These are phyloP conservation scores for Aotearoamyces nothofagi DNA, from an alignment of 2,329 filamentous ascomycete genomes.

Conservation along the genomic window DNA sequence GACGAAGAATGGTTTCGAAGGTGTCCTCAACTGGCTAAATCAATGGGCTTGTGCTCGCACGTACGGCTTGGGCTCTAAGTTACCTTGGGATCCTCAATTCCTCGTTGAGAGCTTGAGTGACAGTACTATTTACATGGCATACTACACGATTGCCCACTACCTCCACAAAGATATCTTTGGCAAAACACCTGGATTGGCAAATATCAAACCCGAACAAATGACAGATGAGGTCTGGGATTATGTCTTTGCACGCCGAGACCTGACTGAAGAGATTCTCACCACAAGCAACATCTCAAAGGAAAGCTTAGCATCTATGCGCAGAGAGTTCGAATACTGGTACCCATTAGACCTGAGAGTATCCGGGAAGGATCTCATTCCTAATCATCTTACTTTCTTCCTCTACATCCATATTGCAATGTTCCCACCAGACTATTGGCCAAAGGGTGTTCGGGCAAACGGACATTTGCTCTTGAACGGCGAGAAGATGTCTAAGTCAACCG, in stretches of 20 bases:
- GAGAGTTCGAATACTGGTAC: conserved; percentile 96
- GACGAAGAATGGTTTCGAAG: conserved; percentile 67
- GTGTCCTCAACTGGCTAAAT: conserved; percentile 81
- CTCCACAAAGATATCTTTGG: conserved; percentile 83
- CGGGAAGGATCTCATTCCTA: conserved; percentile 86
- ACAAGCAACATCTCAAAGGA: conserved; percentile 59
- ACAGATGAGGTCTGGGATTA: conserved; percentile 95
- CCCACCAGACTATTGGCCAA: conserved; percentile 76
- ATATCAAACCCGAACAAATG: conserved; percentile 73
- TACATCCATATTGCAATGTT: conserved; percentile 91
- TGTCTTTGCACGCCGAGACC: conserved; percentile 64
- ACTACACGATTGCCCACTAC: conserved; percentile 51
- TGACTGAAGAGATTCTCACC: conserved; percentile 46
- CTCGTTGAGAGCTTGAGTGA: conserved; percentile 87
- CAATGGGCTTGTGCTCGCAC: conserved; percentile 91
- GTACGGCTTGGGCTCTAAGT: conserved; percentile 82
- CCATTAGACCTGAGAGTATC: conserved; percentile 77
- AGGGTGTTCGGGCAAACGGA: conserved; percentile 74
- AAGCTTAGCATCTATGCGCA: conserved; percentile 63
- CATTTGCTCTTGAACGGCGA: conserved; percentile 90
- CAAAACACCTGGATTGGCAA: conserved; percentile 47
- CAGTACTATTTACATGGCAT: conserved; percentile 83
- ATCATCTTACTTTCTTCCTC: conserved; percentile 90
- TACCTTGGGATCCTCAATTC: conserved; percentile 86
- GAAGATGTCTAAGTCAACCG: conserved; percentile 97